These are phyloP conservation scores for Botryotinia convoluta DNA, from an alignment of 2,329 filamentous ascomycete genomes.

Conservation along the genomic window DNA sequence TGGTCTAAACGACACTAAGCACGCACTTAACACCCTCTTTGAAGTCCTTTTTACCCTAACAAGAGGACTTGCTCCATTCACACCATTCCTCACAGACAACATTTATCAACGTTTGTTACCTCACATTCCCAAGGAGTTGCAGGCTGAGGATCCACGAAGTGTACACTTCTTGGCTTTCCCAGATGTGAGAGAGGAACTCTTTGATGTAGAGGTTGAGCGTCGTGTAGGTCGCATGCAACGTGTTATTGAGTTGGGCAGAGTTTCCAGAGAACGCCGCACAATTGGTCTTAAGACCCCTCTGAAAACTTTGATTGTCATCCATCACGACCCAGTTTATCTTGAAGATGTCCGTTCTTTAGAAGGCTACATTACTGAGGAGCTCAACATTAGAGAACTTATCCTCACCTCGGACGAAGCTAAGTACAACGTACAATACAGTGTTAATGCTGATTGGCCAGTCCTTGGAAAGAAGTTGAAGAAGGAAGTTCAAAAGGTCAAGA, in stretches of 20 bases:
- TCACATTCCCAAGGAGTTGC: slow-evolving; percentile 71
- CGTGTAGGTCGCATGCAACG: slow-evolving; percentile 89
- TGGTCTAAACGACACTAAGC: slow-evolving; percentile 78
- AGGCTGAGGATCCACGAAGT: slow-evolving; percentile 72
- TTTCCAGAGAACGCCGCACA: slow-evolving; percentile 79
- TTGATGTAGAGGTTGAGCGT: slow-evolving; percentile 81
- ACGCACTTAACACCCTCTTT: slow-evolving; percentile 91
- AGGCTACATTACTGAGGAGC: slow-evolving; percentile 85
- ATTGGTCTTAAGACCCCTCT: slow-evolving; percentile 89
- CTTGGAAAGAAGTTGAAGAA: slow-evolving; percentile 98
- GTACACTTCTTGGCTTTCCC: slow-evolving; percentile 94
- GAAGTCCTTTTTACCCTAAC: slow-evolving; percentile 89
- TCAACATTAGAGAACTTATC: slow-evolving; percentile 84
- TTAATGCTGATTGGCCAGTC: slow-evolving; percentile 87
- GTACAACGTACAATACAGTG: slow-evolving; percentile 90
- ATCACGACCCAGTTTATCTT: slow-evolving; percentile 77
- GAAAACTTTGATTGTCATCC: slow-evolving; percentile 85
- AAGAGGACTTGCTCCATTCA: slow-evolving; percentile 88
- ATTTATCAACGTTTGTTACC: slow-evolving; percentile 84
- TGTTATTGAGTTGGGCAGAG: slow-evolving; percentile 86
- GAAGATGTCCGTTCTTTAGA: slow-evolving; percentile 83
- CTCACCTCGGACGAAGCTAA: slow-evolving; percentile 83
- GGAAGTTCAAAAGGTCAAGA: slow-evolving; percentile 87
- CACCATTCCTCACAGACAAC: slow-evolving; percentile 90
- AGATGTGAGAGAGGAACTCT: slow-evolving; percentile 82